phyloP scores from a whole-genome alignment of 2,329 filamentous ascomycete genomes.

The Beauveria medogensis region DNA sequence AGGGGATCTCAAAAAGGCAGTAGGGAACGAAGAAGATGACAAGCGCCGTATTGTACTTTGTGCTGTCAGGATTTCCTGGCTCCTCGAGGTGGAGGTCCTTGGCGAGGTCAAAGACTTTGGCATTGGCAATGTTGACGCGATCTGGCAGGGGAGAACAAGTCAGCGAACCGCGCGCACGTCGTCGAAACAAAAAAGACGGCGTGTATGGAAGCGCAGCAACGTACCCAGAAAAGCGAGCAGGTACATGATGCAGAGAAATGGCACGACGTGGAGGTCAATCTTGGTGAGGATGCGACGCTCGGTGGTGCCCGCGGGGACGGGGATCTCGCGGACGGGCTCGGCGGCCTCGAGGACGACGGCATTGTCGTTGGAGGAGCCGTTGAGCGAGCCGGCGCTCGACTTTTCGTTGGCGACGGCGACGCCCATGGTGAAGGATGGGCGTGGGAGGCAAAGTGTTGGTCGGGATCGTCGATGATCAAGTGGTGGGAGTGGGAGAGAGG shows the following conservation, averaged over 20 bases:
- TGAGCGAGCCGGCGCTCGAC: conserved; percentile 12
- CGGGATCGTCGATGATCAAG: neutral
- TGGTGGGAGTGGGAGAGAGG: neutral
- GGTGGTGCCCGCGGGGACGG: conserved; percentile 43
- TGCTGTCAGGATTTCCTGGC: conserved; percentile 38
- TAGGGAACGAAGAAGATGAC: conserved; percentile 81
- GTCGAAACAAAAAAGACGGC: neutral
- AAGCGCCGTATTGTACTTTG: conserved; percentile 65
- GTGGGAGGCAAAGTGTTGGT: neutral
- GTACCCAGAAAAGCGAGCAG: conserved; percentile 57
- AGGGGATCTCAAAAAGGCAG: conserved; percentile 61
- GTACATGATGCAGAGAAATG: conserved; percentile 66
- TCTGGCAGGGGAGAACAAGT: conserved; percentile 26
- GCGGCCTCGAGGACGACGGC: conserved; percentile 3
- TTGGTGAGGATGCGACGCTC: conserved; percentile 59
- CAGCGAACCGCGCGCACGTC: neutral
- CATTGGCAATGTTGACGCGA: conserved; percentile 75
- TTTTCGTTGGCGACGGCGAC: conserved; percentile 14
- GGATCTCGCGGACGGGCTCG: neutral
- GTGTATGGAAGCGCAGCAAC: conserved; percentile 5
- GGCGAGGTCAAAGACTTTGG: conserved; percentile 56
- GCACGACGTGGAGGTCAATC: conserved; percentile 64
- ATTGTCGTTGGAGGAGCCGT: conserved; percentile 11
- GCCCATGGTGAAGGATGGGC: conserved; percentile 13
- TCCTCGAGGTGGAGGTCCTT: conserved; percentile 53